Evolutionary conservation across 352 stramenopile genomes (phyloP).

Genomic region (Plasmopara muralis): DNA sequence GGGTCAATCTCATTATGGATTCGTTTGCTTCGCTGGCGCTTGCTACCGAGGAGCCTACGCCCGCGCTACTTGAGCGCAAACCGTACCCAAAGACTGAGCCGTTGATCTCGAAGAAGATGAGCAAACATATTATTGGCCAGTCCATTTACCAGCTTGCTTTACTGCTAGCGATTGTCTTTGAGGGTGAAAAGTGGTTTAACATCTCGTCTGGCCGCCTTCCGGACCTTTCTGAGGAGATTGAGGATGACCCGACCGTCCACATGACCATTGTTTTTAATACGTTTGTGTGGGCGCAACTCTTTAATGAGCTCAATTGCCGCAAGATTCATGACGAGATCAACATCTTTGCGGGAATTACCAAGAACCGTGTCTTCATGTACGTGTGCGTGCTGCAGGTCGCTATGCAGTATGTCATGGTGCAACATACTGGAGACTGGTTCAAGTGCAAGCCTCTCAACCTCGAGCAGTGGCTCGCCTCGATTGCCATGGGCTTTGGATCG

Average conservation of each 20-base stretch:
- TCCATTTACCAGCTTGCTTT: constrained; percentile 87
- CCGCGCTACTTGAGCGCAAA: constrained; percentile 79
- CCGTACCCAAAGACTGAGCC: constrained; percentile 87
- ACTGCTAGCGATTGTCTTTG: constrained; percentile 80
- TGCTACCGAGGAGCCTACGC: constrained; percentile 88
- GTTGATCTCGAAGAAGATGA: constrained; percentile 92
- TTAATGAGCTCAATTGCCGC: constrained; percentile 64
- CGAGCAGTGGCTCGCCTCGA: constrained; percentile 51
- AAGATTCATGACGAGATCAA: constrained; percentile 93
- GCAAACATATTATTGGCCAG: constrained; percentile 91
- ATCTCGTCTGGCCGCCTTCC: constrained; percentile 33
- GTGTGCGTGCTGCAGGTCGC: constrained; percentile 87
- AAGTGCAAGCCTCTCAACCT: constrained; percentile 43
- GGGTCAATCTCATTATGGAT: constrained; percentile 98
- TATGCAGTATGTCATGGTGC: constrained; percentile 93
- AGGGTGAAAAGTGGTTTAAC: constrained; percentile 44
- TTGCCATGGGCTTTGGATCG: constrained; percentile 43
- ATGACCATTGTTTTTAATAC: constrained; percentile 96
- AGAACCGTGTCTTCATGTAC: constrained; percentile 89
- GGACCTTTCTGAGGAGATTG: constrained; percentile 39
- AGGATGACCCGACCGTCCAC: constrained; percentile 73
- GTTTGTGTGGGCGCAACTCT: constrained; percentile 95
- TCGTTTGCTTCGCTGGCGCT: constrained; percentile 93
- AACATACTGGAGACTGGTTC: constrained; percentile 83
- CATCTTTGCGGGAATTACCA: constrained; percentile 88